Base-by-base conservation (phyloP, 345 rosid genomes). In the Raphanus raphanistrum region DNA sequence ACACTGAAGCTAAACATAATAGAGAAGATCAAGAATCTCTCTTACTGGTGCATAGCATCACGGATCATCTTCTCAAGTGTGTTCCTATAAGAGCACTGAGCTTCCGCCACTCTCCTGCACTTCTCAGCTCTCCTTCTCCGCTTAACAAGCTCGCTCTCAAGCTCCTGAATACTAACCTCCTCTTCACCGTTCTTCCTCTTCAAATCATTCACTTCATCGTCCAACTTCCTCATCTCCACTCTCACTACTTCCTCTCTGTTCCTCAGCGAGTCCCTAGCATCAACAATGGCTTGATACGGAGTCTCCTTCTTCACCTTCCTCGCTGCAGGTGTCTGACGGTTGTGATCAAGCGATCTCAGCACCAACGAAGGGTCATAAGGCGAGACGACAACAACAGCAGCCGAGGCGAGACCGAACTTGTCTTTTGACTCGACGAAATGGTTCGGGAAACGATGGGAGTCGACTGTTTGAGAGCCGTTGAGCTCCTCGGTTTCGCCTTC, bases 11-110 rank as follows among this genome's bases (percentile, higher is more conserved):
- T 35, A 36, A 28, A 81, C 63, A 70, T 74, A 63, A 63, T 32
- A 64, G 29, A 74, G n/a, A 58, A 27, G 21, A 41, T 35, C 5
- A 15, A 61, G 21, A 62, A 31, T 36, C 5, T 71, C 5, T 71
- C 95, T 87, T 87, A 95, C 98, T 92, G 98, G 86, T 95, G 99
- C 98, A 95, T 91, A 31, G 99, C 99, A 78, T 95, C 97, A 1
- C 96, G 87, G 70, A 96, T 93, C 99, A 93, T 91, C 87, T 91
- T 95, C 89, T 92, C 97, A 0, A 91, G 86, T 86, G 86, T 88
- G 25, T 80, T 86, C 72, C 94, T 83, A 27, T 96, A 90, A 0
- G 99, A 91, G 79, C 96, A 87, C 70, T 96, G 99, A 65, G 98
- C 88, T 85, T 95, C 98, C n/a, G 96, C 93, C 68, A 91, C 84